phyloP scores from a whole-genome alignment of 1,284 basidiomycete genomes.

The Ustilago lituana region DNA sequence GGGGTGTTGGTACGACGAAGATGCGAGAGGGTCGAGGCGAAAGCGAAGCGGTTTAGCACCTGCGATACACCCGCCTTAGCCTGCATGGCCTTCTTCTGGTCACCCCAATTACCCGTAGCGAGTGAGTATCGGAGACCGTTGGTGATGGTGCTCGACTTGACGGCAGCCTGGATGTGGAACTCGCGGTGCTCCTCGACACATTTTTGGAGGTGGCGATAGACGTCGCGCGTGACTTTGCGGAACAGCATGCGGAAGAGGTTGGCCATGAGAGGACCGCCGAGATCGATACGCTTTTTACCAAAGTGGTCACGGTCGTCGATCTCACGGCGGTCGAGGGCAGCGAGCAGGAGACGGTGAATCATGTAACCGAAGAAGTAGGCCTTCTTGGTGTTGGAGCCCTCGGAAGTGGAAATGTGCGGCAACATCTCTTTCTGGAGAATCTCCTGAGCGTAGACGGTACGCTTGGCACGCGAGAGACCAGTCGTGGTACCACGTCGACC shows the following conservation, averaged over 20 bases:
- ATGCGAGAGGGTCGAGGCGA: constrained; percentile 97
- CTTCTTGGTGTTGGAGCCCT: constrained; percentile 97
- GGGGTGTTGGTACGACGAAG: constrained; percentile 98
- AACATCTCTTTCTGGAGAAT: constrained; percentile 99
- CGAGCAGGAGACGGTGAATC: constrained; percentile 93
- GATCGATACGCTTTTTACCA: constrained; percentile 95
- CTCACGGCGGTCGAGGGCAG: constrained; percentile 91
- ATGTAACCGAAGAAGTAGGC: constrained; percentile 99
- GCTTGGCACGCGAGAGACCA: constrained; percentile 87
- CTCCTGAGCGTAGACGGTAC: constrained; percentile 95
- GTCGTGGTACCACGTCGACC: constrained; percentile 96
- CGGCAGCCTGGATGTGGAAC: constrained; percentile 89
- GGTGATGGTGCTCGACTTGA: constrained; percentile 93
- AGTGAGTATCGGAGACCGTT: constrained; percentile 98
- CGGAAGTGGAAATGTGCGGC: constrained; percentile 94
- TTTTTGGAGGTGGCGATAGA: constrained; percentile 92
- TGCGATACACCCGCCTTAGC: constrained; percentile 97
- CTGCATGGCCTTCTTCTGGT: constrained; percentile 95
- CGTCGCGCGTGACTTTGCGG: constrained; percentile 94
- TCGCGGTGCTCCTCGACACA: constrained; percentile 97
- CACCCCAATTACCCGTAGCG: constrained; percentile 99
- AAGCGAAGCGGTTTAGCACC: constrained; percentile 97
- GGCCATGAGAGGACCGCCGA: constrained; percentile 93
- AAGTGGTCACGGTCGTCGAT: constrained; percentile 99
- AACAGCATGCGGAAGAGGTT: constrained; percentile 98